Evolutionary conservation across 2,329 filamentous ascomycete genomes (phyloP).

Genomic region (Rutstroemia sydowiana): DNA sequence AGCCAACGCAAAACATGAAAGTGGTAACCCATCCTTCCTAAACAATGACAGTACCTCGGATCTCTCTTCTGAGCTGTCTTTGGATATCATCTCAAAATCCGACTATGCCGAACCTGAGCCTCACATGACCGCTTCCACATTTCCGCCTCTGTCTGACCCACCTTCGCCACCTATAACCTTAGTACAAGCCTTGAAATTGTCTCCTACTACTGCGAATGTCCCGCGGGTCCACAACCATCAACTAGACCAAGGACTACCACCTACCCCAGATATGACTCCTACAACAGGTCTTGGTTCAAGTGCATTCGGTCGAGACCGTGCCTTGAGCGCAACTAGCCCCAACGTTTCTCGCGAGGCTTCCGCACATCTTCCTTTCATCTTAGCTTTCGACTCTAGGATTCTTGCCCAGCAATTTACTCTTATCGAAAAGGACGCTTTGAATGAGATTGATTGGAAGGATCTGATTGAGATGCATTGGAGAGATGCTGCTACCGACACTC

Average conservation of each 20-base stretch:
- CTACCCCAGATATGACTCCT: conserved; percentile 29
- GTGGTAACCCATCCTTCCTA: conserved; percentile 31
- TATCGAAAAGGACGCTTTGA: conserved; percentile 78
- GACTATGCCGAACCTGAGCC: conserved; percentile 26
- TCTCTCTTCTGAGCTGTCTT: conserved; percentile 56
- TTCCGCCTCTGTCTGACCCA: conserved; percentile 30
- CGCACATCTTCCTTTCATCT: conserved; percentile 66
- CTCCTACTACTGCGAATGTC: conserved; percentile 33
- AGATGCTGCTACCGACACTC: conserved; percentile 56
- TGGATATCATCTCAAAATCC: conserved; percentile 36
- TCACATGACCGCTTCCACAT: conserved; percentile 28
- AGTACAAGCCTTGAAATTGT: conserved; percentile 39
- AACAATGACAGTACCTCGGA: conserved; percentile 37
- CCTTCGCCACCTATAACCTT: conserved; percentile 43
- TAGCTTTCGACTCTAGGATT: conserved; percentile 72
- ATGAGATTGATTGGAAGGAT: conserved; percentile 84
- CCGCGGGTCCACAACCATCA: conserved; percentile 32
- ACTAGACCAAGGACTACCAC: conserved; percentile 18
- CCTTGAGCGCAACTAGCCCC: conserved; percentile 17
- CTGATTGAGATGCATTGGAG: conserved; percentile 80
- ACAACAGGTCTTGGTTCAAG: conserved; percentile 13
- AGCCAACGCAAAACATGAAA: conserved; percentile 16
- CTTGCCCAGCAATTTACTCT: conserved; percentile 79
- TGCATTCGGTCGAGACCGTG: conserved; percentile 15
- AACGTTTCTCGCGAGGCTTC: conserved; percentile 28